Percentiles rank a stretch among this genome's conserved stretches.
Conservation (phyloP, 2,329 filamentous ascomycete genomes). For the Trichophaea hybrida region DNA sequence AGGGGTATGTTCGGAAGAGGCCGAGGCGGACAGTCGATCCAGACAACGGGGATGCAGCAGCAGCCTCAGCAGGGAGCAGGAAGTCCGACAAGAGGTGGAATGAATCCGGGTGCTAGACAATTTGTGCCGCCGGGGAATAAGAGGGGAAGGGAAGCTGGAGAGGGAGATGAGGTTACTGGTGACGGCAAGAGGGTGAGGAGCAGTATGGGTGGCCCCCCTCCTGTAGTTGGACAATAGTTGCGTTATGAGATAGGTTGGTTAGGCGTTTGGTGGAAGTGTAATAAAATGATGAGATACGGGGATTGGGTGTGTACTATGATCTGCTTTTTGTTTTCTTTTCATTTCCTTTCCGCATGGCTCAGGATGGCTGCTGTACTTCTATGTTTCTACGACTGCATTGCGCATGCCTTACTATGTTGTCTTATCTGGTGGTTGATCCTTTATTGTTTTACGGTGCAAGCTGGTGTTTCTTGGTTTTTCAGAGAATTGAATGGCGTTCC, state of each 20-base stretch:
- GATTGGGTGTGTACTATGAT: not conserved
- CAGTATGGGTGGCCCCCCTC: not conserved
- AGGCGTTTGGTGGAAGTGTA: not conserved
- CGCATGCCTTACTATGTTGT: not conserved
- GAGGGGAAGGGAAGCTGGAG: slow-evolving; percentile 16
- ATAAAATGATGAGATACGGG: not conserved
- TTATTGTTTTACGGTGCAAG: not conserved
- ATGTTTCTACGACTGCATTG: not conserved
- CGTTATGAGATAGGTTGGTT: not conserved
- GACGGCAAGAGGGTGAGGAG: not conserved
- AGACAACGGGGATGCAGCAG: slow-evolving; percentile 1
- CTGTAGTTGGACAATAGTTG: not conserved
- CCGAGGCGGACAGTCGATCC: slow-evolving; percentile 6
- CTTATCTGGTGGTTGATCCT: not conserved
- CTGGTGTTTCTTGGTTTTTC: not conserved
- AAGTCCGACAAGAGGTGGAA: slow-evolving; percentile 3
- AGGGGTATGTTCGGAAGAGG: slow-evolving; percentile 13
- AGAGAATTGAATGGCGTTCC: not conserved
- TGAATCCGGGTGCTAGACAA: slow-evolving; percentile 22
- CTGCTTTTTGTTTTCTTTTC: not conserved
- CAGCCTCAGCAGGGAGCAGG: slow-evolving; percentile 3
- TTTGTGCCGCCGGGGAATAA: slow-evolving; percentile 19
- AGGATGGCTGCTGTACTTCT: not conserved
- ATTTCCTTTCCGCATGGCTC: not conserved
- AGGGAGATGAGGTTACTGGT: slow-evolving; percentile 5